Evolutionary conservation across 441 rosid genomes (phyloP).

Genomic region (Brassica hybrid): DNA sequence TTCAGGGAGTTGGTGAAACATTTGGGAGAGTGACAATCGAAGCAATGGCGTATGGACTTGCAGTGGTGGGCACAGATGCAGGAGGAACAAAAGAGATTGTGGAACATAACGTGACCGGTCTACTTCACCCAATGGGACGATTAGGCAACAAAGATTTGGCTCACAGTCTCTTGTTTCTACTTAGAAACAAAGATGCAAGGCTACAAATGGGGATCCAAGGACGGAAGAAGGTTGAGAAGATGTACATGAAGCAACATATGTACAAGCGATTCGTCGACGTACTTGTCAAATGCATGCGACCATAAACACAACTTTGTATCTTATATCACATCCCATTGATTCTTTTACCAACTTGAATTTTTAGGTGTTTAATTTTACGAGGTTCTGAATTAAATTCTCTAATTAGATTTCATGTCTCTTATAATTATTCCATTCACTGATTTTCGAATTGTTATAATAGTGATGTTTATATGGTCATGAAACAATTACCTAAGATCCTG

Average conservation of each 20-base stretch:
- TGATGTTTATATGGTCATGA: background rate
- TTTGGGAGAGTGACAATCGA: slow-evolving; percentile 95
- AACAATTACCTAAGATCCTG: background rate
- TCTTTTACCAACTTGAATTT: background rate
- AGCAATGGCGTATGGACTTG: slow-evolving; percentile 92
- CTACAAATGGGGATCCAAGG: slow-evolving; percentile 66
- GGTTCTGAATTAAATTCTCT: background rate
- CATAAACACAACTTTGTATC: slow-evolving; percentile 21
- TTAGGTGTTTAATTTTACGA: background rate
- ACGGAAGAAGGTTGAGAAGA: slow-evolving; percentile 56
- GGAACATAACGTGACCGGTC: slow-evolving; percentile 73
- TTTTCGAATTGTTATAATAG: background rate
- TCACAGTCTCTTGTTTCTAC: slow-evolving; percentile 54
- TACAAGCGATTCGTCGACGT: slow-evolving; percentile 72
- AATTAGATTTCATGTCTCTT: no score
- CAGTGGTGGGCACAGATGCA: slow-evolving; percentile 89
- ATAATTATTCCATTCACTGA: background rate
- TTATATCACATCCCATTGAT: background rate
- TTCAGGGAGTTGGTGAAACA: slow-evolving; percentile 87
- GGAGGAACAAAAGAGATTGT: slow-evolving; percentile 91
- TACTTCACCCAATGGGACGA: slow-evolving; percentile 73
- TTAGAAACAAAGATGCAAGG: slow-evolving; percentile 53
- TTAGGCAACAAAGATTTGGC: slow-evolving; percentile 62
- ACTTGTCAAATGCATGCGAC: slow-evolving; percentile 75
- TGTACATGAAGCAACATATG: slow-evolving; percentile 82